A percentile compares a stretch with the other conserved stretches of the same genome.
phyloP scores from a whole-genome alignment of 257 asterid genomes.

The Petrea volubilis region DNA sequence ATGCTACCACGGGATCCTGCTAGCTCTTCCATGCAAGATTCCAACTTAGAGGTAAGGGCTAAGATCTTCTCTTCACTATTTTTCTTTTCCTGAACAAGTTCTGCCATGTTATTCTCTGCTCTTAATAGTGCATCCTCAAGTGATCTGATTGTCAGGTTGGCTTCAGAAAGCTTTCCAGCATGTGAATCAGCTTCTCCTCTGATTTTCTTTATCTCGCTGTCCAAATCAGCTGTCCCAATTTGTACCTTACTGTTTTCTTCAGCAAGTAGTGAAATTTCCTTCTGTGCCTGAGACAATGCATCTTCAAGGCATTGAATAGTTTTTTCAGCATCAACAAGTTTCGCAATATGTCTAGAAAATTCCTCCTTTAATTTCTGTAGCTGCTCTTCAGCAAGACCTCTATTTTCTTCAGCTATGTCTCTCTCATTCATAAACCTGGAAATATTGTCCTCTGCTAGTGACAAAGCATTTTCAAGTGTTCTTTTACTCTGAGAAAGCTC shows the following conservation, averaged over 20 bases:
- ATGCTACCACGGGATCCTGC: slow-evolving; percentile 58
- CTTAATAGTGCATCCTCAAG: slow-evolving; percentile 59
- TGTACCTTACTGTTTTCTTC: slow-evolving; percentile 58
- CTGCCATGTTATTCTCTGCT: slow-evolving; percentile 55
- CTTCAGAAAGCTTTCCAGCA: slow-evolving; percentile 62
- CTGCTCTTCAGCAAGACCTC: slow-evolving; percentile 54
- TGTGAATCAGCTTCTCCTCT: slow-evolving; percentile 62
- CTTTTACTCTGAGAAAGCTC: slow-evolving; percentile 53
- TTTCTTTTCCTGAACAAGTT: slow-evolving; percentile 59
- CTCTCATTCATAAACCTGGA: slow-evolving; percentile 55
- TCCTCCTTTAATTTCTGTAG: slow-evolving; percentile 54
- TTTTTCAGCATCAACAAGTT: slow-evolving; percentile 61
- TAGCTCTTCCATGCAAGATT: slow-evolving; percentile 73
- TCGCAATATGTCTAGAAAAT: slow-evolving; percentile 40
- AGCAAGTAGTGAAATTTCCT: slow-evolving; percentile 51
- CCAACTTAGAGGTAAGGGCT: slow-evolving; percentile 59
- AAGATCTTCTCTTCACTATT: slow-evolving; percentile 58
- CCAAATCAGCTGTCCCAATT: slow-evolving; percentile 51
- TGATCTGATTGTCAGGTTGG: slow-evolving; percentile 54
- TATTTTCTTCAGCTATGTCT: slow-evolving; percentile 48
- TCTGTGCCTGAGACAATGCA: slow-evolving; percentile 62
- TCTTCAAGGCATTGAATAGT: slow-evolving; percentile 78
- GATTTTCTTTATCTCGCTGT: slow-evolving; percentile 64
- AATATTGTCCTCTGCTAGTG: slow-evolving; percentile 54
- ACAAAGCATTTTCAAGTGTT: slow-evolving; percentile 59